Evolutionary conservation across 306 rosid species (phyloP).

Genomic region (Pueraria montana): DNA sequence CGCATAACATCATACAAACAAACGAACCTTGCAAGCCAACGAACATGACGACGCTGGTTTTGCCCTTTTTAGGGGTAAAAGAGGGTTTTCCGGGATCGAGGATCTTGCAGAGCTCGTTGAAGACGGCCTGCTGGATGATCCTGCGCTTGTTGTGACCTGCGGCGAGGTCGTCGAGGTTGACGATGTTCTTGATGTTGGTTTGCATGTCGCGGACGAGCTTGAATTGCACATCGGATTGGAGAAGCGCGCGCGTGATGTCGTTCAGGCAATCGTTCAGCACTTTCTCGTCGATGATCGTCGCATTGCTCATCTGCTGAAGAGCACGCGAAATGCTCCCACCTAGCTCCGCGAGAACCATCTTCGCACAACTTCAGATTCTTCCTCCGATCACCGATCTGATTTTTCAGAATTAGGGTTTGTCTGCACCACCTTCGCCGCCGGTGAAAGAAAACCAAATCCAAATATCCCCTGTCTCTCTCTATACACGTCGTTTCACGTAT

Average conservation of each 20-base stretch:
- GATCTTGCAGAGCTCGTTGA: constrained; percentile 88
- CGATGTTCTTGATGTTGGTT: constrained; percentile 86
- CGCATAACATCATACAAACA: not conserved
- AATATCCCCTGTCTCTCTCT: not conserved
- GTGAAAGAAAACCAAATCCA: not conserved
- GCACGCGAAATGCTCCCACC: constrained; percentile 96
- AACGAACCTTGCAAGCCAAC: constrained; percentile 81
- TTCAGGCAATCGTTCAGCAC: constrained; percentile 86
- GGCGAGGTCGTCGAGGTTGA: constrained; percentile 87
- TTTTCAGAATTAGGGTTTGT: constrained; percentile 50
- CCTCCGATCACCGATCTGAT: not conserved
- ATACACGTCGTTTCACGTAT: not conserved
- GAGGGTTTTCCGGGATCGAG: constrained; percentile 92
- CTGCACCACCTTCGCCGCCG: constrained; percentile 29
- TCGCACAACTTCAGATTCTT: constrained; percentile 22
- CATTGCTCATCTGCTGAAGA: constrained; percentile 98
- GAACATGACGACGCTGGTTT: constrained; percentile 88
- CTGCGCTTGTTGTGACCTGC: constrained; percentile 93
- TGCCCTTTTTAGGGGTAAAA: constrained; percentile 83
- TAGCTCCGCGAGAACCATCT: constrained; percentile 89
- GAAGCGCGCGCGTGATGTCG: constrained; percentile 93
- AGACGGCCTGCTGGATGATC: constrained; percentile 94
- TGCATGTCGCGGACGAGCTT: constrained; percentile 91
- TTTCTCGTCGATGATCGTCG: constrained; percentile 90
- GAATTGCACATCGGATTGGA: constrained; percentile 93